These are phyloP conservation scores for Trifolium pratense DNA, from an alignment of 306 rosid species.

Conservation along the genomic window DNA sequence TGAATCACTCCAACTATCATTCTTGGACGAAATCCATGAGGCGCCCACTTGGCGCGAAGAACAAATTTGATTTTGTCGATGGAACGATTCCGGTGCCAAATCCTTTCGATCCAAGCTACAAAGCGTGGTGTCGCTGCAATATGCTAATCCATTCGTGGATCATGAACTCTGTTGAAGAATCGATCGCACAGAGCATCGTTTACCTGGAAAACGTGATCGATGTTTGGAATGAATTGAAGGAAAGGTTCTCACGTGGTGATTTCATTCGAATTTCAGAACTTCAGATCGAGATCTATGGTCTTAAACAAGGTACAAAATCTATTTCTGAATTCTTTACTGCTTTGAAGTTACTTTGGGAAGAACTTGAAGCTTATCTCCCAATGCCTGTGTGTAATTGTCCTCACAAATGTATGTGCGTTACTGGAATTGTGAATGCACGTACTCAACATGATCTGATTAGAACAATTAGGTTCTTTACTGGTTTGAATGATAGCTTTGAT, in stretches of 20 bases:
- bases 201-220: background rate
- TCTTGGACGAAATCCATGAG: no score
- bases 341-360: background rate
- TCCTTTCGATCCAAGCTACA: background rate
- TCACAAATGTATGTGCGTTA: background rate
- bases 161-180: background rate
- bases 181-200: background rate
- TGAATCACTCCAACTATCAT: no score
- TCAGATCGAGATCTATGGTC: background rate
- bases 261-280: background rate
- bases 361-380: background rate
- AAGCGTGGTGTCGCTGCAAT: background rate
- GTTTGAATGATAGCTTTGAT: background rate
- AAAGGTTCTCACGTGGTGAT: background rate
- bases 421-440: background rate
- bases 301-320: background rate
- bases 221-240: background rate
- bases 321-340: background rate
- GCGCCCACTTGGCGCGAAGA: no score
- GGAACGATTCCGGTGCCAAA: background rate
- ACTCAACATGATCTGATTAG: background rate
- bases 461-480: background rate
- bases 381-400: background rate
- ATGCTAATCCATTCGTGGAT: background rate
- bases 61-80: no score